Conservation (phyloP, 2,329 filamentous ascomycete genomes). For the Chaetomium sp. region DNA sequence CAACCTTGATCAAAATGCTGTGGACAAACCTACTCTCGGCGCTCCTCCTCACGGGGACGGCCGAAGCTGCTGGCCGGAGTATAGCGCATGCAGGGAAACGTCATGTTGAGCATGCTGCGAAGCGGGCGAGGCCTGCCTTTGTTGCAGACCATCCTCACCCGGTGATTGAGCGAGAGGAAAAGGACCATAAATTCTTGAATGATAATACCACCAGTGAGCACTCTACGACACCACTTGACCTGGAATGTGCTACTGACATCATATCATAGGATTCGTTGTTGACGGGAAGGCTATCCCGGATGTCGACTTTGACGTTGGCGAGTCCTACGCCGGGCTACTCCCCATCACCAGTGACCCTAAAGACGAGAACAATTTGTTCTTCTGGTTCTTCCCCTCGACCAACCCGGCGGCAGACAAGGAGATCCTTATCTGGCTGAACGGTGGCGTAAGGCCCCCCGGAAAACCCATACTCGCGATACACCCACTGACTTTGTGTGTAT, state of each 20-base stretch:
- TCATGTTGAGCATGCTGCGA: slow-evolving; percentile 25
- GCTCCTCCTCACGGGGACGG: slow-evolving; percentile 14
- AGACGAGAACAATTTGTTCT: slow-evolving; percentile 57
- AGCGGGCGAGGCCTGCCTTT: slow-evolving; percentile 11
- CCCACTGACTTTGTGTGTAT: slow-evolving; percentile 29
- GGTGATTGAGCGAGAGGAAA: slow-evolving; percentile 13
- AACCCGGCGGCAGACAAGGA: slow-evolving; percentile 56
- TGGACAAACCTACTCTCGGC: slow-evolving; percentile 21
- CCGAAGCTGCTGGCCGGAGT: slow-evolving; percentile 23
- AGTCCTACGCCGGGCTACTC: slow-evolving; percentile 65
- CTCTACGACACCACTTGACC: neutral
- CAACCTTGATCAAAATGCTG: slow-evolving; percentile 17
- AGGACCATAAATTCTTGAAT: slow-evolving; percentile 32
- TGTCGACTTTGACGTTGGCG: slow-evolving; percentile 67
- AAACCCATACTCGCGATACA: neutral
- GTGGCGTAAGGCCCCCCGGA: slow-evolving; percentile 44
- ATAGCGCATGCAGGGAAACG: slow-evolving; percentile 29
- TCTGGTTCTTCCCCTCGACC: slow-evolving; percentile 67
- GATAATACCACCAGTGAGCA: slow-evolving; percentile 35
- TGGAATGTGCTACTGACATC: neutral
- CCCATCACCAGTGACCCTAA: slow-evolving; percentile 55
- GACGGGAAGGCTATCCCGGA: slow-evolving; percentile 68
- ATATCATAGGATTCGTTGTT: slow-evolving; percentile 58
- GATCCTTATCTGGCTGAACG: slow-evolving; percentile 65
- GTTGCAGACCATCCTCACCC: neutral